Evolutionary conservation across 768 basidiomycete species (phyloP), one percentile per base, ranked within the genome.

Genomic region (Tulasnella sp.): DNA sequence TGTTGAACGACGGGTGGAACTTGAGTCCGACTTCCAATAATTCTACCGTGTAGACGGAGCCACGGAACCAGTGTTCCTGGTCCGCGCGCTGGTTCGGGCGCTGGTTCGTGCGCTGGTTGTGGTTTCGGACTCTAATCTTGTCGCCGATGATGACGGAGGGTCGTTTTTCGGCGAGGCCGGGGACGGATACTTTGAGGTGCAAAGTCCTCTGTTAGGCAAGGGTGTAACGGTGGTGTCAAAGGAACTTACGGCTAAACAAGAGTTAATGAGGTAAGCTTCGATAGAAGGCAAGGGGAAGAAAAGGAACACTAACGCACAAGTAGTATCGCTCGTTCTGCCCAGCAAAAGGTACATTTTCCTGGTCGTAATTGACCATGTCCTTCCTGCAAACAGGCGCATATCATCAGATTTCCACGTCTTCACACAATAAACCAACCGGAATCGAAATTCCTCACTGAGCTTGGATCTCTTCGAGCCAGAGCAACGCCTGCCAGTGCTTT

Each of bases 61-160:
- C 84, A 49, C 83, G 82, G 69, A 77, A 85, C 83, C 82, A 85
- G 38, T 74, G 79, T 15, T 76, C 82, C 8, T 74, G 79, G 14
- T 76, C 82, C 8, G 49, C 49, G 52, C 71, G 19, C 72, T 67
- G n/a, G 34, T 39, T 22, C 39, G 80, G 15, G 67, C 17, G n/a
- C 36, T 6, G 72, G 79, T 80, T 31, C 81, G 36, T 14, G 25
- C 79, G 36, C 81, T 79, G 36, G 80, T 37, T 81, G 74, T 72
- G 69, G 74, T 77, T 68, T 29, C 80, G 77, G 76, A 85, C 83
- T 37, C 82, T 83, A 72, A 86, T 85, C 76, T 80, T 85, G 80
- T 86, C 84, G 71, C 89, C 89, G 22, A 88, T 84, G 22, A 89
- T 83, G 19, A 90, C 87, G 29, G 87, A 88, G 0, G 89, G 89